Evolutionary conservation across 176 grass and related monocot genomes (phyloP).

Genomic region (Tillandsia leiboldiana): DNA sequence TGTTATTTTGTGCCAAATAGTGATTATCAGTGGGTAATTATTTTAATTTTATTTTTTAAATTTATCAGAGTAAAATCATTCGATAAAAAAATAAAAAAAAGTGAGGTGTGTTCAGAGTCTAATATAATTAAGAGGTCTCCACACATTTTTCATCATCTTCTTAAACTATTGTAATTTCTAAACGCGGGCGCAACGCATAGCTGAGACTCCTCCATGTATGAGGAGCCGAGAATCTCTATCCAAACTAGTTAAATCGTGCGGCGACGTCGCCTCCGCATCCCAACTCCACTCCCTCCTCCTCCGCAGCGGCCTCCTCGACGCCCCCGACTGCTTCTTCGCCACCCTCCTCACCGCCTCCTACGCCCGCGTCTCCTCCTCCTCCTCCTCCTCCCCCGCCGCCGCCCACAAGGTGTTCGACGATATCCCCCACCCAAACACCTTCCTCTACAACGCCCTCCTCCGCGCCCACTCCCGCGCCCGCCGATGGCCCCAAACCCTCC

Average conservation of each 20-base stretch:
- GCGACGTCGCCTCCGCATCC: neutral
- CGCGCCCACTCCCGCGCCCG: conserved; percentile 33
- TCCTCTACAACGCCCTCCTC: conserved; percentile 52
- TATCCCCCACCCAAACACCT: conserved; percentile 7
- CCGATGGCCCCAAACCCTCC: conserved; percentile 32
- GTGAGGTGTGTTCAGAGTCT: too few relatives aligned
- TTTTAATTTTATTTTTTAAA: neutral
- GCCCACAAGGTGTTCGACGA: conserved; percentile 6
- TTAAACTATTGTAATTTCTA: neutral
- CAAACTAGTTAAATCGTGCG: neutral
- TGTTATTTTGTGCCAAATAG: neutral
- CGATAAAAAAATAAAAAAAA: neutral
- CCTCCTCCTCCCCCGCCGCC: neutral
- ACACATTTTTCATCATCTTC: neutral
- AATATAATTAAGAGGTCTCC: too few relatives aligned
- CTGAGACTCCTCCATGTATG: neutral
- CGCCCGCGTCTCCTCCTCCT: neutral
- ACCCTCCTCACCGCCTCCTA: conserved; percentile 4
- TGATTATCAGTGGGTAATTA: too few relatives aligned
- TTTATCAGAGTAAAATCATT: neutral
- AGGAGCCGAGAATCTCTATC: neutral
- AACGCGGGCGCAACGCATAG: neutral
- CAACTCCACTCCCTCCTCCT: conserved; percentile 11
- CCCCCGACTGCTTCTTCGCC: conserved; percentile 8
- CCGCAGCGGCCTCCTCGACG: neutral